Percentiles rank a stretch among this genome's conserved stretches.
phyloP scores from a whole-genome alignment of 768 basidiomycete genomes.

The Lactarius akahatsu region DNA sequence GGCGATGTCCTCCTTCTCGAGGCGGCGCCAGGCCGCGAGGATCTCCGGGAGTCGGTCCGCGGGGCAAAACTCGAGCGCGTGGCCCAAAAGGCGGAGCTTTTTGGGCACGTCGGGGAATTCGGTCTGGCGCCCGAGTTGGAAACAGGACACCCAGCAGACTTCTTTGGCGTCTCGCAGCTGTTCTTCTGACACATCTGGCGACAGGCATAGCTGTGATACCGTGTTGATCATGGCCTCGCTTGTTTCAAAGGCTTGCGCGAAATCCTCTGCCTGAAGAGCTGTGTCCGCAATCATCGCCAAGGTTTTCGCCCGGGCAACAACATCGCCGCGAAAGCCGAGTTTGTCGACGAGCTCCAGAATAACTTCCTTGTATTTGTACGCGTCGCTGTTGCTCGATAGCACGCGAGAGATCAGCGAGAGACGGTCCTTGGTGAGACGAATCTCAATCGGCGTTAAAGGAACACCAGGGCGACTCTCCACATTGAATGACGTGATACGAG shows the following conservation, averaged over 20 bases:
- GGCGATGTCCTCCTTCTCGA: slow-evolving; percentile 66
- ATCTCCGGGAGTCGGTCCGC: slow-evolving; percentile 75
- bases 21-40: slow-evolving; percentile 70
- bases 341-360: slow-evolving; percentile 88
- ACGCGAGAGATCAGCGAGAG: slow-evolving; percentile 85
- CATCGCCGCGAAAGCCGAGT: slow-evolving; percentile 73
- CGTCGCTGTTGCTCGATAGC: slow-evolving; percentile 78
- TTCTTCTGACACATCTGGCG: slow-evolving; percentile 36
- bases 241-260: slow-evolving; percentile 65
- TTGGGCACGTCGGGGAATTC: slow-evolving; percentile 68
- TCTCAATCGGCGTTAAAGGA: slow-evolving; percentile 86
- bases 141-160: slow-evolving; percentile 89
- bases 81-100: slow-evolving; percentile 71
- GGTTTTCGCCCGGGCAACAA: slow-evolving; percentile 74
- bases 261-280: slow-evolving; percentile 82
- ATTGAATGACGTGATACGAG: slow-evolving; percentile 90
- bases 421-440: slow-evolving; percentile 86
- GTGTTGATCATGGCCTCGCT: slow-evolving; percentile 68
- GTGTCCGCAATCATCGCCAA: slow-evolving; percentile 91
- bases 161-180: slow-evolving; percentile 62
- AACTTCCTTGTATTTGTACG: slow-evolving; percentile 90
- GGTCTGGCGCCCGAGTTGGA: slow-evolving; percentile 79
- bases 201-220: slow-evolving; percentile 50
- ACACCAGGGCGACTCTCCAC: slow-evolving; percentile 72
- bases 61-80: slow-evolving; percentile 85